Percentiles rank a stretch among this genome's conserved stretches.
Evolutionary conservation across 2,329 filamentous ascomycete genomes (phyloP).

Genomic region (Myotisia sp.): DNA sequence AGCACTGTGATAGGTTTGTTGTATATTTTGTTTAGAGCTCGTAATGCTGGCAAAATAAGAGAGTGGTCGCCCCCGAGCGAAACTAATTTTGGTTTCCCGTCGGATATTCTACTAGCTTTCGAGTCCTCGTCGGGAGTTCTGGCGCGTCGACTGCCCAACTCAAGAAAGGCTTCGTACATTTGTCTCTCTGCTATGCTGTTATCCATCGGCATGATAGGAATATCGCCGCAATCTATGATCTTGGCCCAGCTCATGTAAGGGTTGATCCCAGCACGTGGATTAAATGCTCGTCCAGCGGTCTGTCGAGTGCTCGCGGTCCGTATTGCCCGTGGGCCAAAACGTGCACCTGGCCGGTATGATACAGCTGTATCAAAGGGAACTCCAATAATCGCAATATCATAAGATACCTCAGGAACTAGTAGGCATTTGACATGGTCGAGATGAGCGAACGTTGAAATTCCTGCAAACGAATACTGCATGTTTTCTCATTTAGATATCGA

Average conservation of each 20-base stretch:
- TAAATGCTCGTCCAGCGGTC: conserved; percentile 66
- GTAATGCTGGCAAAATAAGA: conserved; percentile 53
- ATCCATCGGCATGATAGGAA: conserved; percentile 74
- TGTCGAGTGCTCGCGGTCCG: conserved; percentile 70
- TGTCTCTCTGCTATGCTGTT: conserved; percentile 67
- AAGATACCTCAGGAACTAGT: conserved; percentile 47
- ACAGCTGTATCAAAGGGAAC: conserved; percentile 63
- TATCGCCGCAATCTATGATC: conserved; percentile 80
- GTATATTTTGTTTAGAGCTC: conserved; percentile 50
- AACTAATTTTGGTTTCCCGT: conserved; percentile 41
- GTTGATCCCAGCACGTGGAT: conserved; percentile 71
- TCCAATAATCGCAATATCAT: conserved; percentile 59
- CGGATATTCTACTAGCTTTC: conserved; percentile 20
- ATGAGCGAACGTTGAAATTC: conserved; percentile 63
- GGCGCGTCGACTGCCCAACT: conserved; percentile 43
- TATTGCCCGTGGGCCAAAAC: conserved; percentile 80
- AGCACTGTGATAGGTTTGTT: conserved; percentile 52
- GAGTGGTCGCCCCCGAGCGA: conserved; percentile 63
- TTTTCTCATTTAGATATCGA: neutral
- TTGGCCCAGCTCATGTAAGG: conserved; percentile 63
- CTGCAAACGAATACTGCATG: conserved; percentile 49
- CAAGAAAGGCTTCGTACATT: conserved; percentile 67
- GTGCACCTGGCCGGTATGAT: conserved; percentile 54
- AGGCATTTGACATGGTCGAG: conserved; percentile 55
- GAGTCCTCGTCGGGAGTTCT: conserved; percentile 17